phyloP scores from a whole-genome alignment of 1,284 basidiomycete genomes.

The Malassezia yamatoensis region DNA sequence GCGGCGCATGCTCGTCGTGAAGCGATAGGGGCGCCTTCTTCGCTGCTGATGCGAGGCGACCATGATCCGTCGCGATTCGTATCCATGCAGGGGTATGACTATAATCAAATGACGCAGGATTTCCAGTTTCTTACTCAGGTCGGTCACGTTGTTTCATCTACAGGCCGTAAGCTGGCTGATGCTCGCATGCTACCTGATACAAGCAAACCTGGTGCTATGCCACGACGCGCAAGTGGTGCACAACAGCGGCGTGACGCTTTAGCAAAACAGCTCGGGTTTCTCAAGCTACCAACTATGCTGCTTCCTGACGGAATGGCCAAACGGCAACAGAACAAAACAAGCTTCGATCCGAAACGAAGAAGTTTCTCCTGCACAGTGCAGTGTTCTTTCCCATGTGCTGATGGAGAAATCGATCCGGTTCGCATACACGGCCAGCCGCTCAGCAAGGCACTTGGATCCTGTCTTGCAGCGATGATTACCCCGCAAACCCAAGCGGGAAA shows the following conservation, averaged over 20 bases:
- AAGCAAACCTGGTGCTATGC: neutral
- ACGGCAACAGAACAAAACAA: conserved; percentile 8
- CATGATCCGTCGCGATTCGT: conserved; percentile 2
- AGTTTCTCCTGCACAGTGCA: conserved; percentile 7
- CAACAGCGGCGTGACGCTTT: conserved; percentile 12
- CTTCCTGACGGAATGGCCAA: conserved; percentile 15
- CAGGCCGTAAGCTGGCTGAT: conserved; percentile 3
- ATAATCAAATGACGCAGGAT: conserved; percentile 16
- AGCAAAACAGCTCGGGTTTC: conserved; percentile 7
- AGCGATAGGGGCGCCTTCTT: neutral
- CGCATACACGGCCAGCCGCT: neutral
- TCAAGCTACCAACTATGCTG: conserved; percentile 15
- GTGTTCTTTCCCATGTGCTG: neutral
- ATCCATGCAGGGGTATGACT: conserved; percentile 13
- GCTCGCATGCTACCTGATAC: conserved; percentile 1
- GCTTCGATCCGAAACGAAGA: conserved; percentile 7
- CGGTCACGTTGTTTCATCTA: conserved; percentile 12
- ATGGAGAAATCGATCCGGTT: neutral
- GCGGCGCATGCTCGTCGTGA: neutral
- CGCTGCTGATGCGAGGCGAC: neutral
- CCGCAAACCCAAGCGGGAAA: neutral
- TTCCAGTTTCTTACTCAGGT: conserved; percentile 15
- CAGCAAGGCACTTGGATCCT: neutral
- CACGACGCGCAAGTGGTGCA: conserved; percentile 1
- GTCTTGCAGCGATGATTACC: neutral